Evolutionary conservation across 228 moss, liverwort and hornwort genomes (phyloP).

Genomic region (Sphagnum magellanicum): DNA sequence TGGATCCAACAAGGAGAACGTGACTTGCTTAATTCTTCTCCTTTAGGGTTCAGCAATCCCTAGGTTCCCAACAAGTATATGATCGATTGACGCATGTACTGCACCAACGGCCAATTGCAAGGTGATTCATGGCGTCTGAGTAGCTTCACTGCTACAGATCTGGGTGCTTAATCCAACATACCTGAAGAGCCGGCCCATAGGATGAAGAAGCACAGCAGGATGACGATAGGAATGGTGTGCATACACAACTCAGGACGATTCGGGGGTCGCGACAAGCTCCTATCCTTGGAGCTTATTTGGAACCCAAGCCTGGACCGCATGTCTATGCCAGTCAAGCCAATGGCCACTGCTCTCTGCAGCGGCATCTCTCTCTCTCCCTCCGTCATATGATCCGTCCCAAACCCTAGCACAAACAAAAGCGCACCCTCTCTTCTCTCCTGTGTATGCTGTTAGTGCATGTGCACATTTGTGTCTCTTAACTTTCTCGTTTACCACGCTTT

Average conservation of each 20-base stretch:
- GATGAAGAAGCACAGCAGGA: constrained; percentile 10
- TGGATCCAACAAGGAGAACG: not conserved
- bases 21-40: not conserved
- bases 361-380: too few species aligned
- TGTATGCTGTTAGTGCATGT: too few species aligned
- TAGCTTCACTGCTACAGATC: not conserved
- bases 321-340: too few species aligned
- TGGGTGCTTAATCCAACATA: not conserved
- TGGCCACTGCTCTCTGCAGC: too few species aligned
- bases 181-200: constrained; percentile 12
- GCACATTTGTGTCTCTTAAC: too few species aligned
- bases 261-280: too few species aligned
- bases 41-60: not conserved
- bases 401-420: too few species aligned
- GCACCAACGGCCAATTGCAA: not conserved
- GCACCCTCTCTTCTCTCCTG: too few species aligned
- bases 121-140: not conserved
- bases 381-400: too few species aligned
- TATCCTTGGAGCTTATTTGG: too few species aligned
- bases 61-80: not conserved
- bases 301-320: too few species aligned
- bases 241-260: constrained; percentile 3
- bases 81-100: not conserved
- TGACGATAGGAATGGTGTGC: constrained; percentile 10
- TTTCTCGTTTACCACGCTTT: too few species aligned